These are phyloP conservation scores for Begonia peltatifolia DNA, from an alignment of 306 rosid genomes.

Conservation along the genomic window DNA sequence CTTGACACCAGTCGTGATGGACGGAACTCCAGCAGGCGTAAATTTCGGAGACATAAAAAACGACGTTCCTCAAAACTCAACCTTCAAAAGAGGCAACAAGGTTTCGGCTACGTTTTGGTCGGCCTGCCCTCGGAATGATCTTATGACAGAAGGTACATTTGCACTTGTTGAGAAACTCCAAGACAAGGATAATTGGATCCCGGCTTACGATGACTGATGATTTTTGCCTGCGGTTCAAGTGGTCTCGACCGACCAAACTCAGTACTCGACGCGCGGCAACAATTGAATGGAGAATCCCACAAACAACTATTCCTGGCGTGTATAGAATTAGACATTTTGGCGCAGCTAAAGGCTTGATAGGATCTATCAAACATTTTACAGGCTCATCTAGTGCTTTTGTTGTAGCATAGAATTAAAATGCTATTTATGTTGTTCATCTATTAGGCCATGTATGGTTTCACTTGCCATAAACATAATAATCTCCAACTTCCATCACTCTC, in stretches of 20 bases:
- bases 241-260: constrained; percentile 64
- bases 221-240: constrained; percentile 68
- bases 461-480: too few relatives aligned
- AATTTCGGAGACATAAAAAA: constrained; percentile 55
- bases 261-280: constrained; percentile 57
- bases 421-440: too few relatives aligned
- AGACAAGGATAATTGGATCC: constrained; percentile 50
- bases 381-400: constrained; percentile 81
- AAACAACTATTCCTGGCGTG: constrained; percentile 43
- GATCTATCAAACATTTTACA: constrained; percentile 63
- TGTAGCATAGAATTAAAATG: constrained; percentile 20
- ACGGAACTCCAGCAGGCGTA: constrained; percentile 47
- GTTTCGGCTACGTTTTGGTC: constrained; percentile 68
- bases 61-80: constrained; percentile 51
- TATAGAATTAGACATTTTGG: constrained; percentile 76
- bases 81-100: constrained; percentile 45
- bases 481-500: too few relatives aligned
- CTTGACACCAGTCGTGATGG: constrained; percentile 71
- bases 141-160: constrained; percentile 90
- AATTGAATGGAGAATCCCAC: constrained; percentile 74
- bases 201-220: constrained; percentile 86
- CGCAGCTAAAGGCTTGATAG: constrained; percentile 49
- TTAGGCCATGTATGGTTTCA: too few relatives aligned
- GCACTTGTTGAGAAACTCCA: constrained; percentile 62
- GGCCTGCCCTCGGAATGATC: constrained; percentile 85